A percentile compares a stretch with the other conserved stretches of the same genome.
These are phyloP conservation scores for Leptographium procerum DNA, from an alignment of 2,329 filamentous ascomycete genomes.

Conservation along the genomic window DNA sequence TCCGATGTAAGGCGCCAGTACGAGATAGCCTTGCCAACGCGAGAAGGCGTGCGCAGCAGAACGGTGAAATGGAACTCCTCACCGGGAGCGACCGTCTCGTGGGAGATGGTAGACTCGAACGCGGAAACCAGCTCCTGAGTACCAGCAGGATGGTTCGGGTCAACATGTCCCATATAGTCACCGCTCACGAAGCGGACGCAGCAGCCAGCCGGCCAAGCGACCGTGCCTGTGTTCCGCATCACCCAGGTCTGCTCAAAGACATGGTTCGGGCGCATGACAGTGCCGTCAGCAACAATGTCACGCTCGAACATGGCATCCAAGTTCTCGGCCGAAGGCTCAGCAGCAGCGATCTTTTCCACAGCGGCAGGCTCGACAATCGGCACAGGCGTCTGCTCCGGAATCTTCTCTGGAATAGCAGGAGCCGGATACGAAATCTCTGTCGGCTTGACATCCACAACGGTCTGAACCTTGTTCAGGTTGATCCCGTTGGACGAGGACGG, in stretches of 20 bases:
- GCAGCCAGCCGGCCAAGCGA: conserved; percentile 78
- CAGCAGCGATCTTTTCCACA: conserved; percentile 9
- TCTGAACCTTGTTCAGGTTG: conserved; percentile 33
- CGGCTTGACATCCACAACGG: conserved; percentile 61
- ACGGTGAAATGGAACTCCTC: conserved; percentile 74
- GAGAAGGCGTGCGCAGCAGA: conserved; percentile 66
- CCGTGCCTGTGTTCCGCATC: conserved; percentile 70
- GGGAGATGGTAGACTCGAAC: conserved; percentile 70
- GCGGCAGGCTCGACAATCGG: not conserved
- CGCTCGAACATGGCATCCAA: conserved; percentile 55
- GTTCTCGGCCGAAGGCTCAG: conserved; percentile 18
- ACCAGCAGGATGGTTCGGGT: conserved; percentile 68
- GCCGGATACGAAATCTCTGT: conserved; percentile 14
- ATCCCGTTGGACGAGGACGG: not conserved
- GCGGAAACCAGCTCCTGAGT: conserved; percentile 66
- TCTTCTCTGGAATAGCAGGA: not conserved
- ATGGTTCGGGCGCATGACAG: conserved; percentile 54
- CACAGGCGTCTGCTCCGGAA: conserved; percentile 30
- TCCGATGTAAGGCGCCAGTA: conserved; percentile 90
- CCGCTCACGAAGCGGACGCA: conserved; percentile 85
- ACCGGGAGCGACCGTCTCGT: conserved; percentile 57
- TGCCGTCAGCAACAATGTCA: conserved; percentile 72
- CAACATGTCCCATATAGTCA: conserved; percentile 90
- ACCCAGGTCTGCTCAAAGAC: conserved; percentile 88
- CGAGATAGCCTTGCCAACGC: conserved; percentile 71